Evolutionary conservation across 805 yeast species (phyloP), one percentile per base, ranked within the genome.

Genomic region (Metschnikowia lochheadii): DNA sequence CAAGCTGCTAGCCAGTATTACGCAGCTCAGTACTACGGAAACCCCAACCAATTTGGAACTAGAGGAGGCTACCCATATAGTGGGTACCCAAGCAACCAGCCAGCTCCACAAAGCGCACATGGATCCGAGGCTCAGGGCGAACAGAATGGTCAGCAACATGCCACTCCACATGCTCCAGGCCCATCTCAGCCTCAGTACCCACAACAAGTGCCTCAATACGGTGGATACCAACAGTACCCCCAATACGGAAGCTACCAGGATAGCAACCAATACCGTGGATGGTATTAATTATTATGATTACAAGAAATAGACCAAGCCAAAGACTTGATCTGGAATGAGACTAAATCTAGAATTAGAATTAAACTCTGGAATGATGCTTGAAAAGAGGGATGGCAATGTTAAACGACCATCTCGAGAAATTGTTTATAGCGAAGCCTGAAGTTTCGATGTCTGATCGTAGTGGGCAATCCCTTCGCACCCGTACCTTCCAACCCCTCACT

Each of bases 161-260:
- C 54, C 15, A 61, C 65, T 31, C 65, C 62, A 32, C 66, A 55
- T 26, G 40, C 50, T 5, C 52, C 52, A 33, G 50, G 50, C 13
- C 59, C 59, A 33, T 48, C 56, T 26, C 55, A 52, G 26, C 61
- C 61, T 20, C 65, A 62, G 49, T 59, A 62, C 48, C 66, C 68
- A 29, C 71, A 68, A 51, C 77, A 73, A 59, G 63, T 66, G 50
- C 77, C 76, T 26, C 76, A 73, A 61, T 73, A 69, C 56, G 76
- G 70, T 40, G 76, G 66, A n/a, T 73, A 72, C 58, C 78, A 73
- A 59, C 78, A 73, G 59, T 73, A 72, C 61, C 77, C 78, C 11
- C 78, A 73, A 61, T 73, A 72, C 55, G 75, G 69, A 39, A 68
- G 75, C 53, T 73, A 72, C 62, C 78, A 72, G 57, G 77, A 72